phyloP scores from a whole-genome alignment of 2,329 filamentous ascomycete genomes.

The Mycosphaerella sp. region DNA sequence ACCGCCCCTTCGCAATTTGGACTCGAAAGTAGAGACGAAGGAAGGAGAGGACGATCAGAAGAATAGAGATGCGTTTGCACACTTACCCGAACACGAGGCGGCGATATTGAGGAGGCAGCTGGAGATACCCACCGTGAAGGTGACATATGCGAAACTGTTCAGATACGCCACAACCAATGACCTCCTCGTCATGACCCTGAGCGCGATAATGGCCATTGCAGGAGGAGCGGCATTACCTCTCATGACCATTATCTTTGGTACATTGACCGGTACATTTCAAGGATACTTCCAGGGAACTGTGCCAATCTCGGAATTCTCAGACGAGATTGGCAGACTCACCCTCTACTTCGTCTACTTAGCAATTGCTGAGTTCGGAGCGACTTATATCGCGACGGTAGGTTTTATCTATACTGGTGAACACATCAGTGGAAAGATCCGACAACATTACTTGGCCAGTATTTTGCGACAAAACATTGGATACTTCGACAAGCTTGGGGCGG shows the following conservation, averaged over 20 bases:
- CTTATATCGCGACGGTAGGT: constrained; percentile 74
- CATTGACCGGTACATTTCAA: constrained; percentile 66
- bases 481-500: constrained; percentile 87
- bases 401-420: constrained; percentile 64
- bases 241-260: constrained; percentile 61
- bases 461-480: constrained; percentile 85
- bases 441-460: constrained; percentile 77
- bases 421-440: constrained; percentile 50
- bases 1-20: constrained; percentile 24
- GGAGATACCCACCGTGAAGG: constrained; percentile 38
- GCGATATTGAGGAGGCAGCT: constrained; percentile 36
- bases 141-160: constrained; percentile 39
- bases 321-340: constrained; percentile 56
- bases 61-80: constrained; percentile 31
- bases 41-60: constrained; percentile 23
- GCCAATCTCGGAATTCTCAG: constrained; percentile 51
- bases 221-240: constrained; percentile 34
- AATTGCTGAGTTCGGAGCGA: constrained; percentile 69
- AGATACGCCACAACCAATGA: constrained; percentile 42
- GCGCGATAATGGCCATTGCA: constrained; percentile 33
- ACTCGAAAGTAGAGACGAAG: constrained; percentile 22
- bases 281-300: constrained; percentile 48
- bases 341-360: constrained; percentile 83
- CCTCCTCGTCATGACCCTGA: constrained; percentile 36
- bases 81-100: constrained; percentile 36